Conservation (phyloP, 169 alveolate species). For the Cryptosporidium sp. region DNA sequence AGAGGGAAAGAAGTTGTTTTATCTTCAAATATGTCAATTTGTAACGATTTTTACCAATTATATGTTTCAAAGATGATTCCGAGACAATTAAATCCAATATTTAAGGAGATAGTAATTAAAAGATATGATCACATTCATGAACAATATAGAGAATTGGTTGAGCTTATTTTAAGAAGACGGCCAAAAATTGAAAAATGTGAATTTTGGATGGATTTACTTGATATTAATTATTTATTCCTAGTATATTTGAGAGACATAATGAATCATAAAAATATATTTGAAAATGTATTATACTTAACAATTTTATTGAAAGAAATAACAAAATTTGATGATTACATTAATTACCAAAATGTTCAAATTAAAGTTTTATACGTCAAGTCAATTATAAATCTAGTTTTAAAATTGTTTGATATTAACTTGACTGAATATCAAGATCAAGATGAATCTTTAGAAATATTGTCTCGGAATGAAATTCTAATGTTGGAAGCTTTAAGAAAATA, state of each 20-base stretch:
- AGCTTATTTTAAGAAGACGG: background rate
- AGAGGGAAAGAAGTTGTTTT: background rate
- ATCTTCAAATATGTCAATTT: too few species aligned
- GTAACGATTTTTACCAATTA: too few species aligned
- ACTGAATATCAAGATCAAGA: background rate
- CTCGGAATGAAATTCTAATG: background rate
- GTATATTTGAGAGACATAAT: background rate
- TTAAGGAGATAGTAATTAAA: background rate
- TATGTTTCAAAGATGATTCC: background rate
- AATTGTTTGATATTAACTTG: background rate
- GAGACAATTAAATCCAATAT: background rate
- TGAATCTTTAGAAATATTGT: background rate
- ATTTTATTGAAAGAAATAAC: background rate
- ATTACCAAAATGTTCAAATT: background rate
- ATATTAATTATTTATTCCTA: background rate
- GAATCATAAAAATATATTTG: background rate
- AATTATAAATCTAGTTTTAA: background rate
- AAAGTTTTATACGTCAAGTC: background rate
- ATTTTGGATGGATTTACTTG: background rate
- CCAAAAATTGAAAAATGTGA: background rate
- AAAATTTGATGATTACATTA: background rate
- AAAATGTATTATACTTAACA: background rate
- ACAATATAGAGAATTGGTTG: background rate
- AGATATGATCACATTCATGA: constrained; percentile 9
- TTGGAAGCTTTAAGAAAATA: background rate